Evolutionary conservation across 2,329 filamentous ascomycete species (phyloP).

Genomic region (Ophiocordyceps robertsii): DNA sequence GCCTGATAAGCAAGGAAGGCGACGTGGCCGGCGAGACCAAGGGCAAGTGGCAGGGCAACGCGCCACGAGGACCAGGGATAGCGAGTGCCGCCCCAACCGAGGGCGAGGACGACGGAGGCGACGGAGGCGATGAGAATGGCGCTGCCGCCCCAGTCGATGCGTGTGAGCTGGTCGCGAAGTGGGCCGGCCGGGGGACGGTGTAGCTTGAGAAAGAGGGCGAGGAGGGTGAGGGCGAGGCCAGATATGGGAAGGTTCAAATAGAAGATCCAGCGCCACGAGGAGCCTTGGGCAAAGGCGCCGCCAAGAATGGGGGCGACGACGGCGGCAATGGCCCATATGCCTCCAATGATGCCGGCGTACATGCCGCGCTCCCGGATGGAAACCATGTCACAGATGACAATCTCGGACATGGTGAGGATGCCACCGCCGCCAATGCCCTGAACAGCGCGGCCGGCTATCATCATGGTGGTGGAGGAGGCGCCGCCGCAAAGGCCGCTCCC

Average conservation of each 20-base stretch:
- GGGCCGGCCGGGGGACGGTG: not conserved
- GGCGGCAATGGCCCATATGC: conserved; percentile 15
- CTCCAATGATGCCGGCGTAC: conserved; percentile 19
- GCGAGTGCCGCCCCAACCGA: conserved; percentile 26
- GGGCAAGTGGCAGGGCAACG: conserved; percentile 24
- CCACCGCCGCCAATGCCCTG: conserved; percentile 24
- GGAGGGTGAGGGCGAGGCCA: conserved; percentile 11
- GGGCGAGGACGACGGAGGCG: conserved; percentile 13
- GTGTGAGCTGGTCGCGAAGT: conserved; percentile 1
- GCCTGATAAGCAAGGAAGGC: conserved; percentile 5
- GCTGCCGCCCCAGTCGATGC: conserved; percentile 29
- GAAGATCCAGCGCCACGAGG: conserved; percentile 27
- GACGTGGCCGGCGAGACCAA: conserved; percentile 19
- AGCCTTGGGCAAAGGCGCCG: conserved; percentile 4
- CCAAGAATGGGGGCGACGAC: conserved; percentile 14
- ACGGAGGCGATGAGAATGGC: conserved; percentile 21
- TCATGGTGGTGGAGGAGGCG: conserved; percentile 13
- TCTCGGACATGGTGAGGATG: conserved; percentile 8
- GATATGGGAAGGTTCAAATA: conserved; percentile 24
- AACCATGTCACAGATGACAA: conserved; percentile 28
- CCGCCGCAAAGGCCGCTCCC: conserved; percentile 12
- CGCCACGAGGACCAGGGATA: conserved; percentile 8
- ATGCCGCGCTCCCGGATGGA: conserved; percentile 30
- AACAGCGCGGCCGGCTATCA: conserved; percentile 29
- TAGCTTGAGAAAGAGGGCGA: conserved; percentile 22